A percentile compares a stretch with the other conserved stretches of the same genome.
Evolutionary conservation across 495 filamentous ascomycete genomes (phyloP).

Genomic region (Annulohypoxylon moriforme): DNA sequence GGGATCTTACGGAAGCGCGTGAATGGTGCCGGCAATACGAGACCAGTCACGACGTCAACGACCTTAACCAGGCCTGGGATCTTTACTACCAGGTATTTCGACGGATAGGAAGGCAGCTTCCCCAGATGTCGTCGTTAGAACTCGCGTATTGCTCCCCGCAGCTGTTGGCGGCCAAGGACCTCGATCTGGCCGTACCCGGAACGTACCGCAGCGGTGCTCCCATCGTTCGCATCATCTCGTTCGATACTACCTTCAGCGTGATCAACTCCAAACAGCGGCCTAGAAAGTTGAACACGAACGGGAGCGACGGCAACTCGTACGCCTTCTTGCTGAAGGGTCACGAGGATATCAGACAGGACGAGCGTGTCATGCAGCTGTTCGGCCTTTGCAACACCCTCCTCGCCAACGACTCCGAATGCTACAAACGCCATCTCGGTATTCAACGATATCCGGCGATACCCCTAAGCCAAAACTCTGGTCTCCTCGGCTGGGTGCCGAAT

Average conservation of each 20-base stretch:
- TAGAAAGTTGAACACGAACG: constrained; percentile 85
- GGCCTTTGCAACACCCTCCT: constrained; percentile 95
- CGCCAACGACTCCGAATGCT: constrained; percentile 90
- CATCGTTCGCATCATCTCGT: constrained; percentile 85
- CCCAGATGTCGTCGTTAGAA: constrained; percentile 90
- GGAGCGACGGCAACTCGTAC: constrained; percentile 87
- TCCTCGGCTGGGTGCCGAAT: constrained; percentile 97
- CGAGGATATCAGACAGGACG: constrained; percentile 98
- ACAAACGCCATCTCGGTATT: constrained; percentile 95
- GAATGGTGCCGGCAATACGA: constrained; percentile 96
- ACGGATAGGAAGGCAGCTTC: constrained; percentile 92
- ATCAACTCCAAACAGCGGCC: constrained; percentile 98
- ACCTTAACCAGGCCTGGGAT: constrained; percentile 98
- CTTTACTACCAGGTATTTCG: constrained; percentile 98
- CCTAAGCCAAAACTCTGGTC: constrained; percentile 92
- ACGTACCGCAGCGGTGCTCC: constrained; percentile 91
- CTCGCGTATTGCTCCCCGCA: constrained; percentile 96
- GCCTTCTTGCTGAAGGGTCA: constrained; percentile 94
- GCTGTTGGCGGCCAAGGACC: constrained; percentile 80
- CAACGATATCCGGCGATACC: constrained; percentile 95
- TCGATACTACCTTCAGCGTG: constrained; percentile 88
- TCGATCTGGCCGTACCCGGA: constrained; percentile 92
- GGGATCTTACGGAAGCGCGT: constrained; percentile 91
- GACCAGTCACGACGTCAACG: constrained; percentile 85
- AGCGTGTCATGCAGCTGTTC: constrained; percentile 99